Base-by-base conservation (phyloP, 2,329 filamentous ascomycete species). In the Sphaceloma murrayae region DNA sequence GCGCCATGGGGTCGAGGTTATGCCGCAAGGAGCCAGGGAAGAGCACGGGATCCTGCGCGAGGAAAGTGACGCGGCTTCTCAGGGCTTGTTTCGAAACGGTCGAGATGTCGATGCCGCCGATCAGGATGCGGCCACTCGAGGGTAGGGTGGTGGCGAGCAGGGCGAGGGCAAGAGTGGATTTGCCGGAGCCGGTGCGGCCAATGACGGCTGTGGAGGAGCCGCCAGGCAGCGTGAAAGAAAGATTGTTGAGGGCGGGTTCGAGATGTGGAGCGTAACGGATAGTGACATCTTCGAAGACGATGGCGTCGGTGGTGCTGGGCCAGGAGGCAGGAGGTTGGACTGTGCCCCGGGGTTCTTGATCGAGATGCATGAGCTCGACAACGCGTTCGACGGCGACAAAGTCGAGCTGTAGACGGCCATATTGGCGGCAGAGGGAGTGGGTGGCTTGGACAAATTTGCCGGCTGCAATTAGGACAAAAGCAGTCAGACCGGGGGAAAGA, bases 381-480 rank as follows among this genome's bases (percentile, higher is more conserved):
- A 94, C 80, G 30, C 87, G 77, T 62, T 94, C 87, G 0, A 94
- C 84, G 0, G 83, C 88, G 0, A 94, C 86, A 52, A 94, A 94
- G 57, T 94, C 82, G 74, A 94, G 87, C 58, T 94, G 86, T 1
- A 94, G 70, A 56, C 84, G 77, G 2, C 87, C 87, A 54, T 94
- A 94, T 47, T 78, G 75, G 48, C 78, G 77, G 61, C 87, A 94
- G 0, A 94, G 72, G 1, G 68, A 66, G 55, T 88, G 83, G 0
- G 83, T 89, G 5, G 78, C 73, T 7, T 67, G 62, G 13, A 89
- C 83, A 51, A 85, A 82, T 47, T 73, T 75, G 4, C 74, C 71
- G 0, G 83, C 82, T 0, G 82, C 77, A 0, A 84, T 78, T 3
- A 94, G 70, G 1, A 93, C 81, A 55, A 94, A 94, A 5, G 85